Evolutionary conservation across 148 eudicot genomes (phyloP).

Genomic region (Vaccinium darrowii): DNA sequence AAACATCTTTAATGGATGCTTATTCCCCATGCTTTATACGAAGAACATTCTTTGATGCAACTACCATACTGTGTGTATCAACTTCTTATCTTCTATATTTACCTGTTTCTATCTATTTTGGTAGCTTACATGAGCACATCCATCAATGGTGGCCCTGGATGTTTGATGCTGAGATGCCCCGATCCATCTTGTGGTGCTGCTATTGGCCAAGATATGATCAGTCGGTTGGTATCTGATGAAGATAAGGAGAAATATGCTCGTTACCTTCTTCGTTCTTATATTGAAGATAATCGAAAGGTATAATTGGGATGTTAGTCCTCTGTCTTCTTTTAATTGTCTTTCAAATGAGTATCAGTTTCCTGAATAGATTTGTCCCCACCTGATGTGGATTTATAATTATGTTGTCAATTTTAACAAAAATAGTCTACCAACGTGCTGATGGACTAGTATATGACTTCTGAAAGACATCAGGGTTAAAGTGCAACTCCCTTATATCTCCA

Average conservation of each 20-base stretch:
- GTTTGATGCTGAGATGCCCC: slow-evolving; percentile 69
- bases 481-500: background rate
- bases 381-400: background rate
- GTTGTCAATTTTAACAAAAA: background rate
- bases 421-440: background rate
- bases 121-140: slow-evolving; percentile 58
- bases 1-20: background rate
- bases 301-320: background rate
- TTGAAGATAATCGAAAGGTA: slow-evolving; percentile 55
- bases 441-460: background rate
- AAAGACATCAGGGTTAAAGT: background rate
- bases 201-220: slow-evolving; percentile 54
- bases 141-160: slow-evolving; percentile 58
- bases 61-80: background rate
- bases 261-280: slow-evolving; percentile 51
- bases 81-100: background rate
- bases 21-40: background rate
- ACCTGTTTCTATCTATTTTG: slow-evolving; percentile 6
- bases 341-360: background rate
- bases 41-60: background rate
- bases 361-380: background rate
- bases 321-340: background rate
- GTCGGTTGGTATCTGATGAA: slow-evolving; percentile 33
- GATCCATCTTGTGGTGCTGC: slow-evolving; percentile 60
- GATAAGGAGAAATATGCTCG: slow-evolving; percentile 46